Conservation (phyloP, 345 rosid genomes). For the Brassica rapa region DNA sequence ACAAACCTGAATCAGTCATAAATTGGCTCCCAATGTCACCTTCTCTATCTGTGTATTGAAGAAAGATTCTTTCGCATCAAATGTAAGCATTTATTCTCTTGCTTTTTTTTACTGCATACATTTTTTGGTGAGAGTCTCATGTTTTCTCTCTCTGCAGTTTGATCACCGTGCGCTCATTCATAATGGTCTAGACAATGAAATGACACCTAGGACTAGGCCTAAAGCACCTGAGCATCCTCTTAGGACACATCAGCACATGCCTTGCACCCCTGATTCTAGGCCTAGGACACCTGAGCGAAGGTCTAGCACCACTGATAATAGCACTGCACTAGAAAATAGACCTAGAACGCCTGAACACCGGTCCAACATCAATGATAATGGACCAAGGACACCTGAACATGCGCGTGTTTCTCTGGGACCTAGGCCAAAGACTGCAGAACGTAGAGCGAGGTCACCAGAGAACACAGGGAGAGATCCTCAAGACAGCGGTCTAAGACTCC, state of each 20-base stretch:
- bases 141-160: neutral
- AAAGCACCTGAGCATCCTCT: neutral
- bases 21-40: neutral
- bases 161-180: neutral
- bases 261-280: neutral
- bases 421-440: neutral
- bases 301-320: neutral
- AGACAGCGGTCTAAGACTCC: neutral
- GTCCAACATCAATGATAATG: neutral
- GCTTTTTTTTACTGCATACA: no score
- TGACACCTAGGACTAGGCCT: neutral
- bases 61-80: neutral
- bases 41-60: neutral
- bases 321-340: neutral
- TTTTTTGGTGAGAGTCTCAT: neutral
- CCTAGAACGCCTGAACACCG: neutral
- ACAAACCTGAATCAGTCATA: neutral
- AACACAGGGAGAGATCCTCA: neutral
- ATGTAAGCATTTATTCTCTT: neutral
- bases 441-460: no score
- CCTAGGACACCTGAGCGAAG: no score
- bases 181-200: neutral
- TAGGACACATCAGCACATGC: neutral
- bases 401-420: neutral
- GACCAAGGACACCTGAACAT: neutral